Evolutionary conservation across 2,329 filamentous ascomycete genomes (phyloP), one percentile per base, ranked within the genome.

Genomic region (Penicillium sp.): DNA sequence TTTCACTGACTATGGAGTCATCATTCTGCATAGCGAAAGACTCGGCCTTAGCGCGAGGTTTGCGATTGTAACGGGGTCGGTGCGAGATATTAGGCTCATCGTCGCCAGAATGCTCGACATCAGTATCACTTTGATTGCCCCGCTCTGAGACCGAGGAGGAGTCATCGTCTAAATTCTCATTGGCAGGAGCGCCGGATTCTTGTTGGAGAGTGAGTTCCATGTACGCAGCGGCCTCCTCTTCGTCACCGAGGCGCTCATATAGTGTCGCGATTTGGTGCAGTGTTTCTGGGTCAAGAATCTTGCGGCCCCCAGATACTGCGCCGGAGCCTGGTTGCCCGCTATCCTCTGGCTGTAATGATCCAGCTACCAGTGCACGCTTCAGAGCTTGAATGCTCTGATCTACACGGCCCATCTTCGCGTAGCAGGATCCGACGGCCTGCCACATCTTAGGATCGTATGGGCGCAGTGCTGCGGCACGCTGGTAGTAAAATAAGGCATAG

Each of bases 401-500:
- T 47, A 90, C 80, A 51, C 92, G 86, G 48, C 87, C 88, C 81
- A 97, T 95, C 70, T 92, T 93, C 58, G 93, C 88, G 60, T 96
- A 86, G 70, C 93, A 97, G 32, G 89, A 89, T 9, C 90, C 94
- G 5, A 99, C 91, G 0, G 94, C 94, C 78, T 94, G 89, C 94
- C 94, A 99, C 90, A 99, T 96, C 74, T 97, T 97, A 0, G 92
- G 90, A 64, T 99, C 94, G 81, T 93, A 97, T 0, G 93, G 91
- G n/a, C 92, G 85, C 1, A 99, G 79, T 0, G 91, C 90, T 0
- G 93, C 93, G 0, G 94, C 94, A 53, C 94, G 91, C 69, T 97
- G 95, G 77, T 96, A 97, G 75, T 99, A 99, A 83, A 94, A 97
- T 0, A 99, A 77, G 1, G 93, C 92, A 71, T 99, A 99, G 40